phyloP scores from a whole-genome alignment of 2,329 filamentous ascomycete genomes.

The Penicillium capsulatum region DNA sequence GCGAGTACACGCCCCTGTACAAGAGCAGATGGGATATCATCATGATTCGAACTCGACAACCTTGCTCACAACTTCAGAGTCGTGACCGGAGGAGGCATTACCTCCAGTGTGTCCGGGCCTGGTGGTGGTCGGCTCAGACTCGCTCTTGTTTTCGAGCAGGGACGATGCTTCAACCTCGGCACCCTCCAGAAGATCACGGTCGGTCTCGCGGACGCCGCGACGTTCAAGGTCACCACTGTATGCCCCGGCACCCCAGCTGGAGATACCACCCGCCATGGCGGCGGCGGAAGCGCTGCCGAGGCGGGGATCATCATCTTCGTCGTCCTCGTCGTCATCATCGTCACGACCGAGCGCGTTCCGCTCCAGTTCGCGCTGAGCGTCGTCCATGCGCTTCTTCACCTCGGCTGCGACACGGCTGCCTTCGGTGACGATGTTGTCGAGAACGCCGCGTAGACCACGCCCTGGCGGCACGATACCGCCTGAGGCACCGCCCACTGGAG shows the following conservation, averaged over 20 bases:
- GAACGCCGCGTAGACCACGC: constrained; percentile 80
- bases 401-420: constrained; percentile 95
- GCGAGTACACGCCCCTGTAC: background rate
- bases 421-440: constrained; percentile 96
- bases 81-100: constrained; percentile 13
- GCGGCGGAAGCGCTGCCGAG: constrained; percentile 19
- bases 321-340: constrained; percentile 66
- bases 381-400: constrained; percentile 87
- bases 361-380: constrained; percentile 87
- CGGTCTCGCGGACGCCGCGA: constrained; percentile 61
- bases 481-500: constrained; percentile 47
- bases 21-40: constrained; percentile 9
- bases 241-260: constrained; percentile 39
- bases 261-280: constrained; percentile 33
- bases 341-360: constrained; percentile 67
- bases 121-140: constrained; percentile 3
- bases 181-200: constrained; percentile 68
- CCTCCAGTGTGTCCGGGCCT: constrained; percentile 6
- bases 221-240: constrained; percentile 57
- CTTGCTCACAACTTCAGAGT: constrained; percentile 34
- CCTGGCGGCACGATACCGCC: constrained; percentile 59
- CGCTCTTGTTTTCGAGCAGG: constrained; percentile 27
- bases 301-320: constrained; percentile 58
- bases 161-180: constrained; percentile 56
- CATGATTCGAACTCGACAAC: constrained; percentile 39